Base-by-base conservation (phyloP, 164 flowering plant species). In the Berberis thunbergii region DNA sequence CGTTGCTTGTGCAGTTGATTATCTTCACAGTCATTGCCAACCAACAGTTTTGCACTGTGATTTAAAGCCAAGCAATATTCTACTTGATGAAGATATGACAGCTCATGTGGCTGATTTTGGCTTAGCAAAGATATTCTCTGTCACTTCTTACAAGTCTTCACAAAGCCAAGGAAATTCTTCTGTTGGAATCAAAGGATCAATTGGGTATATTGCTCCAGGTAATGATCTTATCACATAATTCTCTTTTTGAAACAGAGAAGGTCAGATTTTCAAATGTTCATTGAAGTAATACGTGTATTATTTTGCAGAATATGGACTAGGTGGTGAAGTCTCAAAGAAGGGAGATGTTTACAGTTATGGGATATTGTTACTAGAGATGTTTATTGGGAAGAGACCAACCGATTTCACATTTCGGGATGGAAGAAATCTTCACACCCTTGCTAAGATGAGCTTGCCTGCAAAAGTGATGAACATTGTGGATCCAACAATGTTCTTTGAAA, bases 301-400 rank as follows among this genome's bases (percentile, higher is more conserved):
- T 26, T 26, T 7, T 1, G 57, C 57, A 54, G 39, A 54, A n/a
- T 54, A 54, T 1, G 40, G 57, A n/a, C n/a, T 54, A 41, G 57
- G 57, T n/a, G 41, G 39, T 39, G 40, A 54, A n/a, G 57, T 13
- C 5, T 54, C 57, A 0, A 3, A 5, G 41, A 4, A 53, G 11
- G 26, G 55, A 53, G 55, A 53, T n/a, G 26, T 53, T 7, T 53
- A 53, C 55, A 53, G 3, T 12, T 53, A 6, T n/a, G 55, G 55
- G 55, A 53, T 53, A 8, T n/a, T 53, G 11, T n/a, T 53, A n/a
- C 55, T 53, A n/a, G 55, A 54, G 57, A 54, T 54, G 40, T 50
- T 50, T 50, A 50, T n/a, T 8, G 11, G 54, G 11, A 50, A 50
- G 11, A 50, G 11, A 50, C 54, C 54, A 50, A 50, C 54, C 3